Evolutionary conservation across 345 rosid genomes (phyloP).

Genomic region (Rhodamnia rubescens): DNA sequence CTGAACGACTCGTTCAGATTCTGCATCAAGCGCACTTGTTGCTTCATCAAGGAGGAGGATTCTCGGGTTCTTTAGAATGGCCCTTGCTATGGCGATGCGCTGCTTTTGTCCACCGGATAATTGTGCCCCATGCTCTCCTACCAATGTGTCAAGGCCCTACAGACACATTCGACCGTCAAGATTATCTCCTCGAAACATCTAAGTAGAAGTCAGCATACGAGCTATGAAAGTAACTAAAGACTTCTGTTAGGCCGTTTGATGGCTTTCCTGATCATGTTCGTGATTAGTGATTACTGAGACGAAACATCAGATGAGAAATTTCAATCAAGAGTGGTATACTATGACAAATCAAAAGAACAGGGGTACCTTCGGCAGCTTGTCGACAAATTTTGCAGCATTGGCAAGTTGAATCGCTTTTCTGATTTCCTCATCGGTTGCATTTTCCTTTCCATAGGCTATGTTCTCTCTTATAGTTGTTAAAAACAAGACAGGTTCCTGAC

Average conservation of each 20-base stretch:
- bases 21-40: slow-evolving; percentile 79
- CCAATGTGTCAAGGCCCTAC: slow-evolving; percentile 84
- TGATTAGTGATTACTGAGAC: neutral
- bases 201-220: neutral
- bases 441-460: slow-evolving; percentile 57
- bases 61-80: slow-evolving; percentile 73
- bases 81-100: slow-evolving; percentile 66
- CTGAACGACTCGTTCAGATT: slow-evolving; percentile 75
- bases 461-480: slow-evolving; percentile 44
- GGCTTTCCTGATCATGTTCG: neutral
- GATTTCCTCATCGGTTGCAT: slow-evolving; percentile 40
- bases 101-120: slow-evolving; percentile 69
- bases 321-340: neutral
- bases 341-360: neutral
- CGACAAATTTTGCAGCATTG: slow-evolving; percentile 54
- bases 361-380: slow-evolving; percentile 48
- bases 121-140: slow-evolving; percentile 83
- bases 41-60: slow-evolving; percentile 90
- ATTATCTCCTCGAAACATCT: neutral
- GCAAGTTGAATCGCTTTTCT: slow-evolving; percentile 45
- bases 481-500: slow-evolving; percentile 60
- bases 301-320: neutral
- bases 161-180: neutral
- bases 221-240: neutral
- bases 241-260: neutral